These are phyloP conservation scores for Podosphaera aphanis DNA, from an alignment of 2,329 filamentous ascomycete species.

Conservation along the genomic window DNA sequence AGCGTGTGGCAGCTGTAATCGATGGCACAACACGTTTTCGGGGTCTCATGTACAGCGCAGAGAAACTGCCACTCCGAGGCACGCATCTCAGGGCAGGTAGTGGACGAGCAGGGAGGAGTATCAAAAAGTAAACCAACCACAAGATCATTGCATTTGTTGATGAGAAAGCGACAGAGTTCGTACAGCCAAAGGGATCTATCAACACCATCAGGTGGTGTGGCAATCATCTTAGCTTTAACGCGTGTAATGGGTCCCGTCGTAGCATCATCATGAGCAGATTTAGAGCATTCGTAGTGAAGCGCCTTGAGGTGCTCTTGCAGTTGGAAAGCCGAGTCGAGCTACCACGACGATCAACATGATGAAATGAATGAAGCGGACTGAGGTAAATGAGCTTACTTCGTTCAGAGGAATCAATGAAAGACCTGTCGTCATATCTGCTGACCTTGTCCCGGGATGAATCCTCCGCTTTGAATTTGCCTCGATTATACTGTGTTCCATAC, in stretches of 20 bases:
- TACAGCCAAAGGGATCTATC: slow-evolving; percentile 89
- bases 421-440: slow-evolving; percentile 79
- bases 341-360: slow-evolving; percentile 22
- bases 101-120: slow-evolving; percentile 62
- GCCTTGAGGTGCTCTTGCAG: slow-evolving; percentile 92
- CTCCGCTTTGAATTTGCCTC: slow-evolving; percentile 58
- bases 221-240: slow-evolving; percentile 50
- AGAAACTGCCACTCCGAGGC: slow-evolving; percentile 98
- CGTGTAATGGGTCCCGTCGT: slow-evolving; percentile 46
- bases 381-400: slow-evolving; percentile 35
- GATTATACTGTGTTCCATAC: slow-evolving; percentile 33
- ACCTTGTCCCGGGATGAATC: slow-evolving; percentile 78
- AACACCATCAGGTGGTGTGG: slow-evolving; percentile 56
- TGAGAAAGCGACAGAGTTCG: slow-evolving; percentile 88
- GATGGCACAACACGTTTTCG: slow-evolving; percentile 91
- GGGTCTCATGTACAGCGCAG: slow-evolving; percentile 88
- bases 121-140: slow-evolving; percentile 88
- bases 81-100: slow-evolving; percentile 92
- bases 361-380: not conserved
- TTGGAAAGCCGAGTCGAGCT: slow-evolving; percentile 95
- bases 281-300: slow-evolving; percentile 62
- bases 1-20: slow-evolving; percentile 98
- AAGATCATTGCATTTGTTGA: slow-evolving; percentile 78
- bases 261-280: slow-evolving; percentile 29
- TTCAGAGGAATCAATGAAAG: slow-evolving; percentile 68